Evolutionary conservation across 768 basidiomycete genomes (phyloP).

Genomic region (Kwoniella mangroviensis): DNA sequence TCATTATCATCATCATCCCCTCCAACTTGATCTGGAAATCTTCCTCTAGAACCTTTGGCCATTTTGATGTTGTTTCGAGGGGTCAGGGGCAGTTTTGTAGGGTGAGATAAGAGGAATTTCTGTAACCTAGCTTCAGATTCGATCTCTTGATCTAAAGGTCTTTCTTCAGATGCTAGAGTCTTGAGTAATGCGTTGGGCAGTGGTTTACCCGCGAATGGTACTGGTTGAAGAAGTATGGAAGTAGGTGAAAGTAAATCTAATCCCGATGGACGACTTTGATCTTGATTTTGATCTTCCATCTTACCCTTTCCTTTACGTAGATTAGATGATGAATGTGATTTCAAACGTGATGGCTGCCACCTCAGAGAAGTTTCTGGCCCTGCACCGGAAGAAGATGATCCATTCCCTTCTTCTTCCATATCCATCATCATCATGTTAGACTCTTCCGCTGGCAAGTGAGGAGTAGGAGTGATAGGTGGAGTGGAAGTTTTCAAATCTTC

Average conservation of each 20-base stretch:
- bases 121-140: slow-evolving; percentile 52
- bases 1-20: slow-evolving; percentile 51
- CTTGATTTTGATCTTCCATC: slow-evolving; percentile 32
- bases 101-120: slow-evolving; percentile 45
- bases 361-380: slow-evolving; percentile 27
- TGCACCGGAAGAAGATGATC: background rate
- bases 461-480: slow-evolving; percentile 25
- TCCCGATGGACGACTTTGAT: background rate
- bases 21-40: slow-evolving; percentile 50
- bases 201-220: slow-evolving; percentile 41
- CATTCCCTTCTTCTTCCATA: slow-evolving; percentile 26
- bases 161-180: slow-evolving; percentile 47
- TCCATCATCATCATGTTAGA: slow-evolving; percentile 20
- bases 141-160: slow-evolving; percentile 51
- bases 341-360: slow-evolving; percentile 41
- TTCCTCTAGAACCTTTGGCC: slow-evolving; percentile 39
- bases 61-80: slow-evolving; percentile 24
- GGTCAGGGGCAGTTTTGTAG: slow-evolving; percentile 44
- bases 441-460: background rate
- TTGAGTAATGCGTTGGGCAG: slow-evolving; percentile 46
- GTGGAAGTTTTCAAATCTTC: slow-evolving; percentile 45
- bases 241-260: slow-evolving; percentile 1
- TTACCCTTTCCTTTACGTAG: slow-evolving; percentile 48
- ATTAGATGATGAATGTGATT: slow-evolving; percentile 11
- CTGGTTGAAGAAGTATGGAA: slow-evolving; percentile 3